Evolutionary conservation across 345 rosid species (phyloP), one percentile per base, ranked within the genome.

Genomic region (Diplotaxis tenuifolia): DNA sequence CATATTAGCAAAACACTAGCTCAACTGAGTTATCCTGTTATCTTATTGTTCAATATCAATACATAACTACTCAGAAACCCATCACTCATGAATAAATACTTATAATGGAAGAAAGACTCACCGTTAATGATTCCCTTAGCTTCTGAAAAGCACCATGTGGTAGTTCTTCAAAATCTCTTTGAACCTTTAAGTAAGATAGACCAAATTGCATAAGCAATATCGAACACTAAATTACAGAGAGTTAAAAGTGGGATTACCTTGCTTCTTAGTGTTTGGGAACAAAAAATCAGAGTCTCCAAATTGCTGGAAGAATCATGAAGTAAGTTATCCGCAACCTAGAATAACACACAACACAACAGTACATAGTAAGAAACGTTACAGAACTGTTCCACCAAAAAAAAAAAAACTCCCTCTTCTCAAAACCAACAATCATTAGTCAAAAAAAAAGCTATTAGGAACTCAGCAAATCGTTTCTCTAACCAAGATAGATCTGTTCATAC

Each of bases 231-330:
- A 25, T 29, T 29, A 42, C 3, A 47, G 19, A 45, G 27, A 82
- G 58, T 1, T 54, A 3, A 3, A 59, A 50, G 15, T 59, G 63
- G 28, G 22, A 73, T 11, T 92, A 96, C 99, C 98, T 96, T 96
- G 97, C 98, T 90, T 83, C 99, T 82, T 70, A 96, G 99, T 7
- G 99, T 96, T 79, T 92, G 99, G 32, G 99, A 96, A 76, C 98
- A 96, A 80, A 96, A 96, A 76, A 96, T 96, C 73, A 92, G 82
- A 59, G 99, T 96, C 80, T 96, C 99, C 74, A 88, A 77, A 86
- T 96, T 96, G 91, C 98, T 96, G 8, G 94, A 82, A 61, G 94
- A 82, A 82, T 96, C 99, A 57, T 96, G 99, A 71, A 96, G 98
- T 84, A 96, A 85, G 81, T 96, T 96, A 84, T 96, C 99, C 82